These are phyloP conservation scores for Entomortierella lignicola DNA, from an alignment of 192 early-diverging fungal species.

Conservation along the genomic window DNA sequence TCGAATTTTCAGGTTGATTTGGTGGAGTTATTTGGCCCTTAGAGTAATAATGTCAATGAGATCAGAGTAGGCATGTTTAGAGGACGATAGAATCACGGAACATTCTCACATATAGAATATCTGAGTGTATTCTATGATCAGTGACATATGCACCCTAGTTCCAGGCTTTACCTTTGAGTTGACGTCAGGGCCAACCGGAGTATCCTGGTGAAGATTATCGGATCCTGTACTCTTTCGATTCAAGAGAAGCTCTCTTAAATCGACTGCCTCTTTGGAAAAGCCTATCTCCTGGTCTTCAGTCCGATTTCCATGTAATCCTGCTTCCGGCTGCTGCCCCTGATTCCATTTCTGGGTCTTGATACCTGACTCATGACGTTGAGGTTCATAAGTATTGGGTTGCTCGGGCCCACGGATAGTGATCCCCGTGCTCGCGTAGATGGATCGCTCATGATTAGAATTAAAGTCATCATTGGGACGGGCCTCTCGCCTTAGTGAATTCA, in stretches of 20 bases:
- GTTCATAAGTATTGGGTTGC: background rate
- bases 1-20: no score
- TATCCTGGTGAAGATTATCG: background rate
- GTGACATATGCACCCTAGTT: background rate
- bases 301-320: background rate
- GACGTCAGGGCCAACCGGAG: background rate
- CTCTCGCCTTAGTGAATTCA: slow-evolving; percentile 32
- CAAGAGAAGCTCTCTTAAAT: slow-evolving; percentile 28
- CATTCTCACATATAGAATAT: no score
- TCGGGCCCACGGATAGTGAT: slow-evolving; percentile 7
- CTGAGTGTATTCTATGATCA: background rate
- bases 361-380: background rate
- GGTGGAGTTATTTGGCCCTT: no score
- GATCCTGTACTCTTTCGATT: background rate
- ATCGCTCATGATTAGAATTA: background rate
- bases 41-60: no score
- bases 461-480: background rate
- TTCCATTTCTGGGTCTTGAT: background rate
- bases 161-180: slow-evolving; percentile 10
- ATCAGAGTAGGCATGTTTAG: no score
- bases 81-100: no score
- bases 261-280: slow-evolving; percentile 11
- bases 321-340: slow-evolving; percentile 1
- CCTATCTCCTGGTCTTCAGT: background rate
- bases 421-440: background rate